Conservation (phyloP, 139 green algal species). For the Chlorokybus atmophyticus region DNA sequence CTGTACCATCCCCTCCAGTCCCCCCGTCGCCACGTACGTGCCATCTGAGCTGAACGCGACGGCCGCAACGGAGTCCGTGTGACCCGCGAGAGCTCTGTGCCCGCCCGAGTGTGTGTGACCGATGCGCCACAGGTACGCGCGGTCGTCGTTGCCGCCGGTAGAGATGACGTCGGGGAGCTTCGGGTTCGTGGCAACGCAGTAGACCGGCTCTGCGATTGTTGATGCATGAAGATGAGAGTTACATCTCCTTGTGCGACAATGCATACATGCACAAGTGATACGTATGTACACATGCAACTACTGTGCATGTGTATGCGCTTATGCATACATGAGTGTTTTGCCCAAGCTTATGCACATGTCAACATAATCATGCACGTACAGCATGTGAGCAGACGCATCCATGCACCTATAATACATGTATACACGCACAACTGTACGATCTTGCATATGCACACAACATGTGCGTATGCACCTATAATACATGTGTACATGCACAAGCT, state of each 20-base stretch:
- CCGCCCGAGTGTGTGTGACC: slow-evolving; percentile 6
- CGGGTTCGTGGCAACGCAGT: slow-evolving; percentile 14
- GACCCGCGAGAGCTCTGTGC: slow-evolving; percentile 30
- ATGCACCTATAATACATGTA: too few species aligned
- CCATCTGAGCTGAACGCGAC: slow-evolving; percentile 64
- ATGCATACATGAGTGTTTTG: background rate
- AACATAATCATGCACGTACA: too few species aligned
- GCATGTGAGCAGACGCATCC: too few species aligned
- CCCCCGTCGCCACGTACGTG: slow-evolving; percentile 58
- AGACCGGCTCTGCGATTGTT: slow-evolving; percentile 11
- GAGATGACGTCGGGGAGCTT: slow-evolving; percentile 4
- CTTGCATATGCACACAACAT: too few species aligned
- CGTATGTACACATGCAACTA: background rate
- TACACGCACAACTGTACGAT: too few species aligned
- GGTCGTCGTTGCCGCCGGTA: slow-evolving; percentile 22
- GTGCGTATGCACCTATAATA: too few species aligned
- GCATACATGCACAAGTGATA: background rate
- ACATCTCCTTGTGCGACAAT: background rate
- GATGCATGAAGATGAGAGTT: background rate
- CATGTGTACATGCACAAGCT: too few species aligned
- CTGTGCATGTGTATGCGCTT: background rate
- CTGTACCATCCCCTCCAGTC: slow-evolving; percentile 61
- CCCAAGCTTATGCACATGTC: background rate
- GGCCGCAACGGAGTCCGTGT: slow-evolving; percentile 68
- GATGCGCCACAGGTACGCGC: slow-evolving; percentile 22